Evolutionary conservation across 805 yeast species (phyloP).

Genomic region (Saccharomyces paradoxus): DNA sequence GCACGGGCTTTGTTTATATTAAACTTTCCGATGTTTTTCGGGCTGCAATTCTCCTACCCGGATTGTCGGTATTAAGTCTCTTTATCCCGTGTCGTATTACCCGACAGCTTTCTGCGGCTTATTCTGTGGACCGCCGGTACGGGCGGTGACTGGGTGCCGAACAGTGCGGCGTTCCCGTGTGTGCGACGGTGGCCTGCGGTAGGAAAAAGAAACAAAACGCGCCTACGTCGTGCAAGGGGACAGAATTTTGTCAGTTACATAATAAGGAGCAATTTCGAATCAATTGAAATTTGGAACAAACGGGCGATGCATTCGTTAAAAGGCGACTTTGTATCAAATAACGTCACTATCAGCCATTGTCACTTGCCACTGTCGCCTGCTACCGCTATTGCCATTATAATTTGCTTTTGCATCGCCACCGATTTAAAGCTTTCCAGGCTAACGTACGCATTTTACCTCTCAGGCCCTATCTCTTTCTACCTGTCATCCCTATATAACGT

Average conservation of each 20-base stretch:
- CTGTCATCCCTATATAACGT: not conserved
- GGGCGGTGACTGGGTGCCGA: not conserved
- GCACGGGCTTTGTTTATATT: not conserved
- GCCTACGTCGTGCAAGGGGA: not conserved
- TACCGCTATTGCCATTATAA: not conserved
- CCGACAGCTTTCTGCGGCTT: not conserved
- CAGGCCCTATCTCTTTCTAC: not conserved
- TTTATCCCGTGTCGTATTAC: not conserved
- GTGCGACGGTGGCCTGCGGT: not conserved
- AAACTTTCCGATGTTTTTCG: not conserved
- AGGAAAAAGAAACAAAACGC: not conserved
- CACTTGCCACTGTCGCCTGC: not conserved
- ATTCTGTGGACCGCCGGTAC: not conserved
- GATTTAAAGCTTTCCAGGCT: not conserved
- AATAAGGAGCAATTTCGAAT: not conserved
- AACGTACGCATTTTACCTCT: not conserved
- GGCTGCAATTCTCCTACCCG: not conserved
- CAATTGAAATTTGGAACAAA: not conserved
- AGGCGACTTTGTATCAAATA: not conserved
- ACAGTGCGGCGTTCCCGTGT: not conserved
- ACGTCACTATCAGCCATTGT: not conserved
- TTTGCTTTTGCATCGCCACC: not conserved
- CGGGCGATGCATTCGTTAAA: not conserved
- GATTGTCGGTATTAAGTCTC: not conserved
- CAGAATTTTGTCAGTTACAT: not conserved